Evolutionary conservation across 2,329 filamentous ascomycete genomes (phyloP).

Genomic region (Penicillium verrucosum): DNA sequence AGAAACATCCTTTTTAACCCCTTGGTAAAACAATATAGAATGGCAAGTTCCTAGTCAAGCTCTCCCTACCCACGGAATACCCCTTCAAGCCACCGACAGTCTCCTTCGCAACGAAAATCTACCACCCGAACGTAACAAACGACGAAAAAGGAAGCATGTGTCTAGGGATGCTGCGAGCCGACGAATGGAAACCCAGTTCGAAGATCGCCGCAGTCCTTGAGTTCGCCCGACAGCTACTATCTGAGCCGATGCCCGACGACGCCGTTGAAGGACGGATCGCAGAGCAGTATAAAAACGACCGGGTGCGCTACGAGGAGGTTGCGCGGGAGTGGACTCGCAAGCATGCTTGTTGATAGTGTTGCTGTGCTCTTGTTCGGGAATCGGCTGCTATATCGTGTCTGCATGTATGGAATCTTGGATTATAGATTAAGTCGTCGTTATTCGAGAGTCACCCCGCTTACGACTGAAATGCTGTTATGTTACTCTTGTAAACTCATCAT

Average conservation of each 20-base stretch:
- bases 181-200: constrained; percentile 89
- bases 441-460: constrained; percentile 3
- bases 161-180: constrained; percentile 74
- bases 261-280: constrained; percentile 83
- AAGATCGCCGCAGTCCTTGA: constrained; percentile 72
- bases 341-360: constrained; percentile 57
- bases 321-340: constrained; percentile 70
- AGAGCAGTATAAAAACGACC: constrained; percentile 72
- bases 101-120: constrained; percentile 83
- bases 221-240: constrained; percentile 69
- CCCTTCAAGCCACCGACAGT: constrained; percentile 84
- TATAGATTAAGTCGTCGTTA: neutral
- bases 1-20: constrained; percentile 4
- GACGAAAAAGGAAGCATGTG: constrained; percentile 83
- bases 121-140: constrained; percentile 92
- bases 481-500: neutral
- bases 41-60: constrained; percentile 69
- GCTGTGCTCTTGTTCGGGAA: neutral
- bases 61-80: constrained; percentile 75
- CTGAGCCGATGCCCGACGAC: constrained; percentile 83
- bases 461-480: constrained; percentile 12
- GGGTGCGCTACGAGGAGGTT: constrained; percentile 67
- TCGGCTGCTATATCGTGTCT: neutral
- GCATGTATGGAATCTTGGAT: neutral
- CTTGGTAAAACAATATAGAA: constrained; percentile 44